Conservation (phyloP, 345 rosid genomes). For the Aethionema arabicum region DNA sequence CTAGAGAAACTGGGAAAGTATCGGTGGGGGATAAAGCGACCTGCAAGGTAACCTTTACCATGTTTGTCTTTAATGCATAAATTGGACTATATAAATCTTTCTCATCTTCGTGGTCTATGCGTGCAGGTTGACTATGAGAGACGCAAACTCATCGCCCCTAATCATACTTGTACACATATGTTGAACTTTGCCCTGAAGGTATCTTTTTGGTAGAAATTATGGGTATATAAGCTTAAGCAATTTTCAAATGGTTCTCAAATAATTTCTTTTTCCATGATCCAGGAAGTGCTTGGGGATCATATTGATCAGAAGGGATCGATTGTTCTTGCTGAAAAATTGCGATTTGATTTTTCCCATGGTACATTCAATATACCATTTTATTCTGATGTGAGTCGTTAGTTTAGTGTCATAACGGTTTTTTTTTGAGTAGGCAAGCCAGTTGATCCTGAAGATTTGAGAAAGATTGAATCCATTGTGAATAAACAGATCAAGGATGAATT, state of each 20-base stretch:
- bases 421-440: slow-evolving; percentile 71
- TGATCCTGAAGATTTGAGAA: slow-evolving; percentile 70
- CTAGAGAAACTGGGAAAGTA: slow-evolving; percentile 44
- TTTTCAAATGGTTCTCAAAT: slow-evolving; percentile 2
- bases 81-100: not conserved
- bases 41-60: slow-evolving; percentile 62
- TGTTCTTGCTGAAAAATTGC: slow-evolving; percentile 92
- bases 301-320: slow-evolving; percentile 98
- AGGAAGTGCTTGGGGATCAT: slow-evolving; percentile 96
- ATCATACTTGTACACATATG: slow-evolving; percentile 98
- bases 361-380: slow-evolving; percentile 31
- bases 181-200: slow-evolving; percentile 94
- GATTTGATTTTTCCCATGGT: slow-evolving; percentile 99
- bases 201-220: slow-evolving; percentile 13
- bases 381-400: slow-evolving; percentile 17
- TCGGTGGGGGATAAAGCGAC: slow-evolving; percentile 67
- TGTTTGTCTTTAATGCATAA: slow-evolving; percentile 9
- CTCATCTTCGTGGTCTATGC: slow-evolving; percentile 1
- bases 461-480: slow-evolving; percentile 82
- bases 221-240: not conserved
- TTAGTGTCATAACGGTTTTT: slow-evolving; percentile 9
- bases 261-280: slow-evolving; percentile 27
- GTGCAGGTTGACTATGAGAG: slow-evolving; percentile 88
- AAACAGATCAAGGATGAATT: slow-evolving; percentile 83
- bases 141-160: slow-evolving; percentile 88